These are phyloP conservation scores for Starmerella scarabaei DNA, from an alignment of 805 yeast species.

Conservation along the genomic window DNA sequence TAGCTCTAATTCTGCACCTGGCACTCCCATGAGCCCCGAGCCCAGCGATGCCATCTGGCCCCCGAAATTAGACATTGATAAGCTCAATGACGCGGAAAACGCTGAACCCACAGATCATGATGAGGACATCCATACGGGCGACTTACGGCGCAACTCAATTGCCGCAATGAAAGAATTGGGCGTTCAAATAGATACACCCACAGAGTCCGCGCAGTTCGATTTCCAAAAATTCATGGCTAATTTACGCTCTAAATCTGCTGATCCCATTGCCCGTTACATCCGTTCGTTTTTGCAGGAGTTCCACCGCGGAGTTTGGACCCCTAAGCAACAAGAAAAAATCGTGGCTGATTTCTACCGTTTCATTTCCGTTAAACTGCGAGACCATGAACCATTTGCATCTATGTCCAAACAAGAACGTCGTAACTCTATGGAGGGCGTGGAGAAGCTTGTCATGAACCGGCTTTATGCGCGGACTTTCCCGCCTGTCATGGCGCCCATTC, in stretches of 20 bases:
- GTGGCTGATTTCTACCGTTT: conserved; percentile 65
- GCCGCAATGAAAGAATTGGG: conserved; percentile 14
- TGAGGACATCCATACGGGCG: conserved; percentile 2
- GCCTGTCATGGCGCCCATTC: conserved; percentile 44
- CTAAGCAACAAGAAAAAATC: conserved; percentile 65
- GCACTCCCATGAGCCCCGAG: too few relatives aligned
- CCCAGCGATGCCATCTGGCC: conserved; percentile 1
- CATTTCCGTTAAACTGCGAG: conserved; percentile 32
- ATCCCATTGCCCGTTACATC: conserved; percentile 75
- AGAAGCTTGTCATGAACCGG: conserved; percentile 81
- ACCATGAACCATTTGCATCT: conserved; percentile 56
- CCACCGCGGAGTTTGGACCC: conserved; percentile 52
- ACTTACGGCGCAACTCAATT: conserved; percentile 13
- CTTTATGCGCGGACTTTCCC: conserved; percentile 67
- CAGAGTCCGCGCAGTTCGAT: conserved; percentile 41
- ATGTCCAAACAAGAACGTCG: conserved; percentile 38
- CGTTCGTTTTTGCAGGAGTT: conserved; percentile 75
- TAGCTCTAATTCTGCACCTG: too few relatives aligned
- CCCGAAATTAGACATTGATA: not conserved
- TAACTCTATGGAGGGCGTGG: conserved; percentile 82
- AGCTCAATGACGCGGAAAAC: not conserved
- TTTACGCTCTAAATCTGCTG: conserved; percentile 63
- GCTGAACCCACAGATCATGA: not conserved
- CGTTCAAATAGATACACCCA: conserved; percentile 18
- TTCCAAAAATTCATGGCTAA: conserved; percentile 68